phyloP scores from a whole-genome alignment of 305 asterid species.

The Solanum hybrid region DNA sequence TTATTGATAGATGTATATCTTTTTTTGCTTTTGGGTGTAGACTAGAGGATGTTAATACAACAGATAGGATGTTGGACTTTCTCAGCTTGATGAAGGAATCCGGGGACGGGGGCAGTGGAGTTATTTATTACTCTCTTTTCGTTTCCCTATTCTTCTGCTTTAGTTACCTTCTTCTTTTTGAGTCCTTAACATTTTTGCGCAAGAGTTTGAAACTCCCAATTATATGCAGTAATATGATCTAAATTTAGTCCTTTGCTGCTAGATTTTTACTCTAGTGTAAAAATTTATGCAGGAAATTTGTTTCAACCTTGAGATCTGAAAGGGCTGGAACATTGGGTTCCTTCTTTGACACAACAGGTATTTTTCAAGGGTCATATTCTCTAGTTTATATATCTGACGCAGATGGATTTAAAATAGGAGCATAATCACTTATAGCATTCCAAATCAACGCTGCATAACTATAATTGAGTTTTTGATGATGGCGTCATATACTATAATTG shows the following conservation, averaged over 20 bases:
- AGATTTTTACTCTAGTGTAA: neutral
- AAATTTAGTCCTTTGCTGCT: neutral
- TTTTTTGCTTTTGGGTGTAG: neutral
- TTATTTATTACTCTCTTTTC: neutral
- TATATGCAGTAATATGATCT: neutral
- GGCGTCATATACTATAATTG: neutral
- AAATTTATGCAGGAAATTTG: conserved; percentile 59
- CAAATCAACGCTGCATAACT: neutral
- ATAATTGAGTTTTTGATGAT: neutral
- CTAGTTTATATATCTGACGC: neutral
- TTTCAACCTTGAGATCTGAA: conserved; percentile 81
- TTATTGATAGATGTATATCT: neutral
- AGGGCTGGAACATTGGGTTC: conserved; percentile 62
- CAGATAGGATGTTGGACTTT: neutral
- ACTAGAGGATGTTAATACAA: neutral
- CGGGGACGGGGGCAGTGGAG: neutral
- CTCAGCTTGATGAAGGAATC: neutral
- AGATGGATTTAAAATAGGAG: neutral
- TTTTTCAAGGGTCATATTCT: neutral
- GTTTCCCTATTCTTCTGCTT: neutral
- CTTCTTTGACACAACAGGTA: conserved; percentile 69
- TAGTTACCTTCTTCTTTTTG: neutral
- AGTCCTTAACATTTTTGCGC: neutral
- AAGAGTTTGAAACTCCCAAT: neutral
- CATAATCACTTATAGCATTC: neutral